Evolutionary conservation across 2,329 filamentous ascomycete species (phyloP).

Genomic region (Monosporascus sp.): DNA sequence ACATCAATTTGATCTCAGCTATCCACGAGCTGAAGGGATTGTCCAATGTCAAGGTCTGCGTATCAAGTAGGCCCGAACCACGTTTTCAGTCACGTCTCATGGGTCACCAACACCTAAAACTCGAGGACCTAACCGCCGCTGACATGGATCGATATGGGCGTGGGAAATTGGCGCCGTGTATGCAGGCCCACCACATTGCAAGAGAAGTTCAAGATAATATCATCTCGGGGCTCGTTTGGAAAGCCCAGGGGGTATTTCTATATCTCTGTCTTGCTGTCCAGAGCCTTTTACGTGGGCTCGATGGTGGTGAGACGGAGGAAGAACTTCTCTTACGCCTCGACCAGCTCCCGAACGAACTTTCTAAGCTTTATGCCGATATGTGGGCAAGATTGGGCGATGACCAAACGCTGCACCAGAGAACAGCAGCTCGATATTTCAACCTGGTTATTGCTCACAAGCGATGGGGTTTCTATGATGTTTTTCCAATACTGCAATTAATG

Average conservation of each 20-base stretch:
- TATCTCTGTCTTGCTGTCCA: not conserved
- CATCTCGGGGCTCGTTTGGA: not conserved
- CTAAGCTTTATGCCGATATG: conserved; percentile 5
- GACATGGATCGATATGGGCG: not conserved
- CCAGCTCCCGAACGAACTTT: conserved; percentile 3
- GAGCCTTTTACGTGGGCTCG: conserved; percentile 1
- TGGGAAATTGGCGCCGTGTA: too few relatives aligned
- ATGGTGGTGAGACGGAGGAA: not conserved
- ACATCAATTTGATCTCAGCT: not conserved
- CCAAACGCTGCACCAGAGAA: not conserved
- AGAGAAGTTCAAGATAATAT: not conserved
- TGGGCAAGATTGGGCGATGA: conserved; percentile 4
- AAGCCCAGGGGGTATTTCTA: conserved; percentile 4
- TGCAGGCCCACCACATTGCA: not conserved
- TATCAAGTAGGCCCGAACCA: conserved; percentile 1
- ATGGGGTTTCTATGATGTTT: fast-evolving
- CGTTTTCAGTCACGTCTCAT: not conserved
- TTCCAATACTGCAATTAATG: too few relatives aligned
- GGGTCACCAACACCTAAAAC: conserved; percentile 1
- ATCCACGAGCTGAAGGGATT: not conserved
- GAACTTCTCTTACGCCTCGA: not conserved
- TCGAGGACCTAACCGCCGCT: conserved; percentile 1
- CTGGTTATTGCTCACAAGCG: not conserved
- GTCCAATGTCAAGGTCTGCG: conserved; percentile 2
- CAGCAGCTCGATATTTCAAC: conserved; percentile 2